These are phyloP conservation scores for Geotrichum fermentans DNA, from an alignment of 1,139 yeast genomes.

Conservation along the genomic window DNA sequence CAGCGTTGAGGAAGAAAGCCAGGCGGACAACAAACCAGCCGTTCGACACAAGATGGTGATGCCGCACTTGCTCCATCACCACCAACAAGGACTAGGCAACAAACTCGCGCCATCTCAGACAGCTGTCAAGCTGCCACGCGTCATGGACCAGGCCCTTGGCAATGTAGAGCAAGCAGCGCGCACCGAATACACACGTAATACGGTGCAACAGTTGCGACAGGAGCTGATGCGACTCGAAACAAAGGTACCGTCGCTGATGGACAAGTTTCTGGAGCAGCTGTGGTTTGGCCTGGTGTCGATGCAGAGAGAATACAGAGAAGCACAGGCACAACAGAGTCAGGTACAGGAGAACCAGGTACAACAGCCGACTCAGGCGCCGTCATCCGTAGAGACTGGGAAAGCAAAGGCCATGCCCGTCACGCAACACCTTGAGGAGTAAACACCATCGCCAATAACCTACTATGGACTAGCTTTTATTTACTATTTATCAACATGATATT, in stretches of 20 bases:
- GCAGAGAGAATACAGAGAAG: conserved; percentile 13
- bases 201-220: conserved; percentile 11
- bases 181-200: conserved; percentile 6
- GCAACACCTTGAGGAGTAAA: too few species aligned
- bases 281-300: conserved; percentile 15
- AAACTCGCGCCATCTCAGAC: too few species aligned
- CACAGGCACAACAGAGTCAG: not conserved
- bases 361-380: too few species aligned
- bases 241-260: conserved; percentile 11
- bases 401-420: not conserved
- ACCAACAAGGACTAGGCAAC: too few species aligned
- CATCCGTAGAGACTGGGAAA: not conserved
- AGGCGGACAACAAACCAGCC: too few species aligned
- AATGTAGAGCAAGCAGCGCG: conserved; percentile 12
- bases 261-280: conserved; percentile 16
- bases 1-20: not conserved
- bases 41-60: too few species aligned
- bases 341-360: not conserved
- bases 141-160: conserved; percentile 4
- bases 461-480: too few species aligned
- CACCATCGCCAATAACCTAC: too few species aligned
- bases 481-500: too few species aligned
- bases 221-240: conserved; percentile 11
- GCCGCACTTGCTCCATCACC: too few species aligned
- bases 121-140: too few species aligned